Evolutionary conservation across 2,329 filamentous ascomycete species (phyloP).

Genomic region (Colletotrichum tropicale): DNA sequence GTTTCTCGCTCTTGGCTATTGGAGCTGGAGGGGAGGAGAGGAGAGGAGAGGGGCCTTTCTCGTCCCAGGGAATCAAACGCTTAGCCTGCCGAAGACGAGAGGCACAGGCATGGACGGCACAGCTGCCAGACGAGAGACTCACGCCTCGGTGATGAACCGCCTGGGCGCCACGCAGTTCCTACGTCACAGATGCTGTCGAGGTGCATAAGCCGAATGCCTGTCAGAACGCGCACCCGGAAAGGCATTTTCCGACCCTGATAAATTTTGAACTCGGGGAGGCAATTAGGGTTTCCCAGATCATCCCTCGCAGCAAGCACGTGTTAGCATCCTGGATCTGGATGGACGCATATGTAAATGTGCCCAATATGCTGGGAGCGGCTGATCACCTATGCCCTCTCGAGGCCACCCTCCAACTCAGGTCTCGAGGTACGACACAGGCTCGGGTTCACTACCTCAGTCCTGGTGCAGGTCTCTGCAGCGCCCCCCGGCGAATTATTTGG

Average conservation of each 20-base stretch:
- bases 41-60: neutral
- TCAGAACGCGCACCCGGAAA: neutral
- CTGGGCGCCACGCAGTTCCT: neutral
- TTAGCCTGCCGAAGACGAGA: neutral
- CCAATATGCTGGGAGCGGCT: neutral
- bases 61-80: neutral
- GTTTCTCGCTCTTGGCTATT: conserved; percentile 10
- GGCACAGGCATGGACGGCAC: neutral
- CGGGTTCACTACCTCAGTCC: neutral
- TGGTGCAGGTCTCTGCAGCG: neutral
- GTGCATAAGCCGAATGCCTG: conserved; percentile 7
- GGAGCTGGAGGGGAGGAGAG: neutral
- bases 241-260: neutral
- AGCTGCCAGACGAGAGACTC: neutral
- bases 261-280: neutral
- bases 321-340: conserved; percentile 5
- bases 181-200: conserved; percentile 11
- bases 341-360: neutral
- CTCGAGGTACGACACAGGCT: neutral
- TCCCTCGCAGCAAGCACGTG: neutral
- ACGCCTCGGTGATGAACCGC: conserved; percentile 5
- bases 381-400: neutral
- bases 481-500: neutral
- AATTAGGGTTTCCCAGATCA: conserved; percentile 10
- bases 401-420: conserved; percentile 5